These are phyloP conservation scores for Cyclaneusma minus DNA, from an alignment of 2,329 filamentous ascomycete species.

Conservation along the genomic window DNA sequence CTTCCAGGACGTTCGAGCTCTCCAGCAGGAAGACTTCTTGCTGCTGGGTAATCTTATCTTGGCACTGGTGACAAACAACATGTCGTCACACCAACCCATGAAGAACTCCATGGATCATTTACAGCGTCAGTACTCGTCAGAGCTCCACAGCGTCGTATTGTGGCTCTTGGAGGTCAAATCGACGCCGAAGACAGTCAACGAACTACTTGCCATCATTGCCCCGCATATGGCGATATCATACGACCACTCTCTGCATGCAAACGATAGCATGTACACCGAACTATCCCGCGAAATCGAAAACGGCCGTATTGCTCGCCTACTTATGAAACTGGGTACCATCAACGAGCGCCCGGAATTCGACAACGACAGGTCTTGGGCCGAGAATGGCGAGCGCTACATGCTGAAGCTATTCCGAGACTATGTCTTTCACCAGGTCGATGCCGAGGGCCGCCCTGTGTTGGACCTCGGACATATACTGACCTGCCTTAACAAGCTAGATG, in stretches of 20 bases:
- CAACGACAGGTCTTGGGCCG: conserved; percentile 66
- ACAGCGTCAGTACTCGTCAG: conserved; percentile 57
- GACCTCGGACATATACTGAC: conserved; percentile 78
- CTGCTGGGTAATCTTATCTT: conserved; percentile 75
- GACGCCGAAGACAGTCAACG: conserved; percentile 65
- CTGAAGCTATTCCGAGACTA: conserved; percentile 94
- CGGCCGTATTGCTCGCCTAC: conserved; percentile 62
- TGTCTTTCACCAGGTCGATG: conserved; percentile 90
- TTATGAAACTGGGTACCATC: conserved; percentile 73
- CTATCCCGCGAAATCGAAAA: conserved; percentile 79
- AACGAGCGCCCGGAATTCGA: conserved; percentile 83
- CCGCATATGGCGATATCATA: conserved; percentile 60
- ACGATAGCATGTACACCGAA: conserved; percentile 59
- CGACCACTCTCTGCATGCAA: conserved; percentile 63
- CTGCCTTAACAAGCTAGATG: conserved; percentile 84
- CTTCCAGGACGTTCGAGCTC: conserved; percentile 50
- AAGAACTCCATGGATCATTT: conserved; percentile 63
- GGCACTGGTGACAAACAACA: conserved; percentile 59
- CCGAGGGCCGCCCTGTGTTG: conserved; percentile 65
- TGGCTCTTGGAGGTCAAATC: no score
- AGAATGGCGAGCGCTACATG: conserved; percentile 83
- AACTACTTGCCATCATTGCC: conserved; percentile 65
- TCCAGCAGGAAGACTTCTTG: conserved; percentile 77
- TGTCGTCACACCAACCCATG: conserved; percentile 39
- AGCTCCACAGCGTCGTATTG: conserved; percentile 62